Evolutionary conservation across 768 basidiomycete genomes (phyloP).

Genomic region (Suillus paluster): DNA sequence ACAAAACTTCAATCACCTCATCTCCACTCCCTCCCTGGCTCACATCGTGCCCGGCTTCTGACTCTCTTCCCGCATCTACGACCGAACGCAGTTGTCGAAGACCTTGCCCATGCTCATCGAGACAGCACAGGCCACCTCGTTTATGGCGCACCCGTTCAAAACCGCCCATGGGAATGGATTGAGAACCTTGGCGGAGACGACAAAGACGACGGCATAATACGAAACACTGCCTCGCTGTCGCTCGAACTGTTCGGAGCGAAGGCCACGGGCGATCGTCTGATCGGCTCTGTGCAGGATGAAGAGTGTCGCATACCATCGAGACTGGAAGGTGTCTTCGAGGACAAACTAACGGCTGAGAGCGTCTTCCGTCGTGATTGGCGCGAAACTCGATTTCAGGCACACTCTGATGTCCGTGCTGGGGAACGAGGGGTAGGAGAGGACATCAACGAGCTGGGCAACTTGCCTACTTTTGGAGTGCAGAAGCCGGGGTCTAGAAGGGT

Average conservation of each 20-base stretch:
- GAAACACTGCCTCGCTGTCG: constrained; percentile 72
- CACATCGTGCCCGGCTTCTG: constrained; percentile 60
- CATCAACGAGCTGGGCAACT: constrained; percentile 31
- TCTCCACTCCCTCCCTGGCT: constrained; percentile 56
- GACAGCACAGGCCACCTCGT: constrained; percentile 57
- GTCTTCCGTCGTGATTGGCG: constrained; percentile 79
- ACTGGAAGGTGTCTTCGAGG: constrained; percentile 62
- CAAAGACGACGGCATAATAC: constrained; percentile 52
- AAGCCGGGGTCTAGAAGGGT: constrained; percentile 39
- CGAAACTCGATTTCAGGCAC: constrained; percentile 56
- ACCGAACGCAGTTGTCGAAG: constrained; percentile 52
- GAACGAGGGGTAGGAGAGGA: constrained; percentile 26
- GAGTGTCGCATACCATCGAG: constrained; percentile 11
- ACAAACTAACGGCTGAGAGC: constrained; percentile 63
- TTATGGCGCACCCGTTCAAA: constrained; percentile 58
- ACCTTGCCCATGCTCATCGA: constrained; percentile 62
- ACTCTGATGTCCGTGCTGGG: constrained; percentile 19
- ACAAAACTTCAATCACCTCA: constrained; percentile 52
- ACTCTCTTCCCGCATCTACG: constrained; percentile 61
- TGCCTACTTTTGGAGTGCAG: constrained; percentile 29
- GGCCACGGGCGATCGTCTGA: constrained; percentile 62
- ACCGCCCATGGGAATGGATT: constrained; percentile 88
- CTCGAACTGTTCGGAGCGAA: constrained; percentile 72
- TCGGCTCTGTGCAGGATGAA: constrained; percentile 23
- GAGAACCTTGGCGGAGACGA: constrained; percentile 65